phyloP scores from a whole-genome alignment of 208 protist genomes.

The Trypanosoma scelopori region DNA sequence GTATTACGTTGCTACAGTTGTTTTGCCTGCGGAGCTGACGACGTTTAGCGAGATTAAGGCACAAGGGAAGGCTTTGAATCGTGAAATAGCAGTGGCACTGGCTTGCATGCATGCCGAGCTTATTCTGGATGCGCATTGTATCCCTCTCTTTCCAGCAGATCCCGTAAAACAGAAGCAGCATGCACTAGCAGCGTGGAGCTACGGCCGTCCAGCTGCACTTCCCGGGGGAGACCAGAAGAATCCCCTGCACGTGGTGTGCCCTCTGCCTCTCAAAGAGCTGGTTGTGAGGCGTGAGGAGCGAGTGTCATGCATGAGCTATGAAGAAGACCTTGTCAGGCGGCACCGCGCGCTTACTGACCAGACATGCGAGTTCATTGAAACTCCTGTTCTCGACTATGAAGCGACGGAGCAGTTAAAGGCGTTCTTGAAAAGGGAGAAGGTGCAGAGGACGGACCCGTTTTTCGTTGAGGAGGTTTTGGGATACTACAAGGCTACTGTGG shows the following conservation, averaged over 20 bases:
- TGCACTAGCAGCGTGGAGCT: conserved; percentile 71
- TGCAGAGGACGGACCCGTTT: conserved; percentile 58
- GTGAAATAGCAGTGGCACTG: conserved; percentile 55
- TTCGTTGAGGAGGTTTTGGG: conserved; percentile 49
- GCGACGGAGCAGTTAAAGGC: conserved; percentile 45
- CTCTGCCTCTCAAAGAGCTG: conserved; percentile 63
- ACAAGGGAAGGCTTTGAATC: conserved; percentile 61
- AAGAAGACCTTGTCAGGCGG: conserved; percentile 66
- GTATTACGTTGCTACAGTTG: conserved; percentile 29
- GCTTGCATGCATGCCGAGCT: conserved; percentile 90
- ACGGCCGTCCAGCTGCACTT: conserved; percentile 71
- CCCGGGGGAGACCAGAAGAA: conserved; percentile 38
- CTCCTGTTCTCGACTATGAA: conserved; percentile 39
- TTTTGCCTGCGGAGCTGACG: conserved; percentile 31
- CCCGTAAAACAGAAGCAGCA: conserved; percentile 59
- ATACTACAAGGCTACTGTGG: conserved; percentile 65
- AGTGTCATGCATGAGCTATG: conserved; percentile 32
- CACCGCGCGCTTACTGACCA: conserved; percentile 61
- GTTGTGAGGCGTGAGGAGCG: conserved; percentile 20
- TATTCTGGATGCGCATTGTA: conserved; percentile 63
- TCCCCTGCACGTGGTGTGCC: conserved; percentile 49
- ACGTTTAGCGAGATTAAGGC: conserved; percentile 42
- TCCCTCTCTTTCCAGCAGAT: conserved; percentile 67
- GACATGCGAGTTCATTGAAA: conserved; percentile 61
- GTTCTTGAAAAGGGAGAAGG: conserved; percentile 40